Conservation (phyloP, 148 eudicot species). For the Spergularia marina region DNA sequence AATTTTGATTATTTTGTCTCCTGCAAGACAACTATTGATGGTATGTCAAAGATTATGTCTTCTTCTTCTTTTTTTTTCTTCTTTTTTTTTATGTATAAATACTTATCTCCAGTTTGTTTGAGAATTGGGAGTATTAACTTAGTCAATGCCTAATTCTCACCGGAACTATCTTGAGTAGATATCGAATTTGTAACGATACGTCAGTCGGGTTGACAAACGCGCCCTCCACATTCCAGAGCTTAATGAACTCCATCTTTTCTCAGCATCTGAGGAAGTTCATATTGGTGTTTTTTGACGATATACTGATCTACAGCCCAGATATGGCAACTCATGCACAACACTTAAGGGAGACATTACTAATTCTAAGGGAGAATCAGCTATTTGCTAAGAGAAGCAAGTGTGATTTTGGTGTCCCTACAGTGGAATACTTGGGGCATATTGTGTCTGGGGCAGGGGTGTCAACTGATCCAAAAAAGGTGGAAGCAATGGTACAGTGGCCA, state of each 20-base stretch:
- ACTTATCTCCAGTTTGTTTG: background rate
- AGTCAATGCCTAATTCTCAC: conserved; percentile 16
- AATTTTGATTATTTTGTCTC: conserved; percentile 98
- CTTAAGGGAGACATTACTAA: background rate
- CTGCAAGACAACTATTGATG: conserved; percentile 96
- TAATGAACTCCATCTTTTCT: background rate
- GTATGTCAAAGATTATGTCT: conserved; percentile 38
- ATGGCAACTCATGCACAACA: background rate
- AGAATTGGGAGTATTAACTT: conserved; percentile 4
- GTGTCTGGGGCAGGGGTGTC: conserved; percentile 1
- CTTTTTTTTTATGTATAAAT: no score
- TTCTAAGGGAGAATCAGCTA: no score
- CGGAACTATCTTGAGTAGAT: conserved; percentile 48
- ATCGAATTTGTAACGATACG: no score
- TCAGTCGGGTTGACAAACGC: conserved; percentile 1
- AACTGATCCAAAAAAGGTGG: conserved; percentile 11
- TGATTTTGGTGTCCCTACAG: background rate
- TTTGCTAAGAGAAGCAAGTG: conserved; percentile 3
- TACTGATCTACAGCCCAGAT: background rate
- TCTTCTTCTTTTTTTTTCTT: background rate
- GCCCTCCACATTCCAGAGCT: background rate
- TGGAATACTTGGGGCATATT: conserved; percentile 20
- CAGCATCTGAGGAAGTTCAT: background rate
- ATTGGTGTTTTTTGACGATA: conserved; percentile 11
- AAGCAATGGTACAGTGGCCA: conserved; percentile 18